These are phyloP conservation scores for Poa pratensis DNA, from an alignment of 176 grass and related monocot species.

Conservation along the genomic window DNA sequence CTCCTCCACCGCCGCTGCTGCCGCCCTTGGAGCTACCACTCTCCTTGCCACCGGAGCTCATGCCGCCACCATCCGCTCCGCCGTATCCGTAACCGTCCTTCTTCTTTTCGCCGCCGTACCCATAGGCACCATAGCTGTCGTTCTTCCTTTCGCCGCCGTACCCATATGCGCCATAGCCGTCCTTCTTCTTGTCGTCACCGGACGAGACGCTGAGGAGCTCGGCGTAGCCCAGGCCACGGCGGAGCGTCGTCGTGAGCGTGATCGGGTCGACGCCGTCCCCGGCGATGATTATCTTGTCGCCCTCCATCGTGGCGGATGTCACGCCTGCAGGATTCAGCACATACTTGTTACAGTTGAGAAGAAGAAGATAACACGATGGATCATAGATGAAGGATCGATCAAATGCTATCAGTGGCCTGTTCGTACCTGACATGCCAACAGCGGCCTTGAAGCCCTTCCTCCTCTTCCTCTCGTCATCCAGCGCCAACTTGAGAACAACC, in stretches of 20 bases:
- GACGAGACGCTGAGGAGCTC: slow-evolving; percentile 66
- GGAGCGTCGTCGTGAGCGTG: slow-evolving; percentile 55
- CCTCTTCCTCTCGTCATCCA: slow-evolving; percentile 65
- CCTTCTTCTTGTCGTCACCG: slow-evolving; percentile 58
- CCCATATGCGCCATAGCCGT: slow-evolving; percentile 45
- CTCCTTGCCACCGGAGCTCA: slow-evolving; percentile 29
- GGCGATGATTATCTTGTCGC: slow-evolving; percentile 54
- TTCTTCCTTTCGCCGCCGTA: slow-evolving; percentile 52
- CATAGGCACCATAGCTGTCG: slow-evolving; percentile 30
- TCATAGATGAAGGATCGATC: no score
- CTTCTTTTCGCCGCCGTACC: slow-evolving; percentile 9
- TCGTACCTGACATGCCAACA: slow-evolving; percentile 61
- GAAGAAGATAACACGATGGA: background rate
- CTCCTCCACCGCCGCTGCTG: background rate
- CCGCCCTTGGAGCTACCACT: background rate
- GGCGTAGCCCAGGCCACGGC: slow-evolving; percentile 57
- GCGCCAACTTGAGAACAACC: slow-evolving; percentile 64
- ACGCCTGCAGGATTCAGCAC: slow-evolving; percentile 53
- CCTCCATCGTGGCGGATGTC: slow-evolving; percentile 62
- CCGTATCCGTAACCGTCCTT: slow-evolving; percentile 28
- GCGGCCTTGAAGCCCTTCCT: slow-evolving; percentile 80
- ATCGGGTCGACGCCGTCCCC: slow-evolving; percentile 62
- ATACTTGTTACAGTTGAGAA: background rate
- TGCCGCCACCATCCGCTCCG: background rate
- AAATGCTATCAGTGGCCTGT: background rate